Base-by-base conservation (phyloP, 1,284 basidiomycete species). In the Rhodotorula sp. region DNA sequence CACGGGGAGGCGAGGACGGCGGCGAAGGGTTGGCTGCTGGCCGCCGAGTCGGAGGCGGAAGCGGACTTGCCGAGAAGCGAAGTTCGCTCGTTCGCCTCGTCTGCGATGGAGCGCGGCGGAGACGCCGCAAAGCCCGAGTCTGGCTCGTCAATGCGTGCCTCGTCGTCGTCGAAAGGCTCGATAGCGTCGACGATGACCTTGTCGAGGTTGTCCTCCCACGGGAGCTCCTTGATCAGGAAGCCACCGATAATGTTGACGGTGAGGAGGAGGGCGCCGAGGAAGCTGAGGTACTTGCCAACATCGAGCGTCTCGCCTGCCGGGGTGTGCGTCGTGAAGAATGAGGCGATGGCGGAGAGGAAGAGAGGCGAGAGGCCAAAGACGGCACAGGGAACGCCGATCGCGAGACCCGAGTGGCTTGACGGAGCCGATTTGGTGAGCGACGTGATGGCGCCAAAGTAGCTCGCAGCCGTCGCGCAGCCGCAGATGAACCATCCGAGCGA, bases 281-380 rank as follows among this genome's bases (percentile, higher is more conserved):
- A 77, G 27, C 66, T 59, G 11, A 77, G 71, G 62, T 73, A 74
- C 3, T 57, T 29, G 11, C 64, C 67, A 1, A 71, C 73, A 46
- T 77, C 72, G 56, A 77, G 70, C 74, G 24, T 59, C 64, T 19
- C 55, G 47, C 4, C 36, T 8, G 11, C 34, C 49, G 34, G 5
- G 47, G 44, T 39, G 9, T 52, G 20, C 6, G 61, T 54, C 27
- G 73, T 76, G 63, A 77, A 77, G 57, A 69, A 64, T 2, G 69
- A 66, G 4, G 76, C 74, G 47, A 77, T 53, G 30, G 61, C 46
- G 9, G 74, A 75, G 11, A 77, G 72, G 54, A 77, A 74, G 11
- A 77, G 67, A 4, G 77, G 77, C 9, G 73, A 75, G 20, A 77
- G 66, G 9, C 77, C 77, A 36, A 77, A 77, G 46, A 77, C 60